These are phyloP conservation scores for Didymella segeticola DNA, from an alignment of 2,329 filamentous ascomycete genomes.

Conservation along the genomic window DNA sequence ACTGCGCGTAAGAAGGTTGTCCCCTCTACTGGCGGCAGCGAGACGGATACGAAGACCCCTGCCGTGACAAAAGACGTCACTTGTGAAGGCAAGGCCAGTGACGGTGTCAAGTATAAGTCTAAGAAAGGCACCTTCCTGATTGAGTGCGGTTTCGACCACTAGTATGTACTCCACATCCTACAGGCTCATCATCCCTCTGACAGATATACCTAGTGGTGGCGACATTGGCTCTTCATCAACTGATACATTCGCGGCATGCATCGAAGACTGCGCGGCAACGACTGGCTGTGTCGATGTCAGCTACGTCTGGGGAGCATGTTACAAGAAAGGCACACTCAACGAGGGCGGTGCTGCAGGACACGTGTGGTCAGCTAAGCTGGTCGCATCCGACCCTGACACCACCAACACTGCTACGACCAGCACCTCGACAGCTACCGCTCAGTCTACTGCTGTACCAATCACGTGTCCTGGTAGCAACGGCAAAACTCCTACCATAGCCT, in stretches of 20 bases:
- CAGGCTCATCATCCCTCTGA: background rate
- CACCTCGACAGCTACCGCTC: background rate
- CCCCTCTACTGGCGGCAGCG: background rate
- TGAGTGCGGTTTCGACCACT: constrained; percentile 13
- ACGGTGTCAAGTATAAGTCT: constrained; percentile 10
- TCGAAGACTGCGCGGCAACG: constrained; percentile 13
- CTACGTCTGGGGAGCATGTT: constrained; percentile 13
- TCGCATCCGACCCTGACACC: constrained; percentile 1
- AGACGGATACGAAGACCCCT: background rate
- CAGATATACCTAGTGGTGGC: background rate
- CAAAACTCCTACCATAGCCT: constrained; percentile 6
- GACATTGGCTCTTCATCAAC: constrained; percentile 9
- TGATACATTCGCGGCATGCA: constrained; percentile 14
- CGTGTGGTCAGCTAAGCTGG: constrained; percentile 12
- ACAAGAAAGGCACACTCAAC: constrained; percentile 13
- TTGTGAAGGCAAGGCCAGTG: constrained; percentile 10
- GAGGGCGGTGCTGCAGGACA: constrained; percentile 7
- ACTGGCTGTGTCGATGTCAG: constrained; percentile 11
- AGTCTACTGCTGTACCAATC: background rate
- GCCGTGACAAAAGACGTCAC: constrained; percentile 3
- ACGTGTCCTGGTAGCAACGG: constrained; percentile 11
- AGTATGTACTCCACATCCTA: background rate
- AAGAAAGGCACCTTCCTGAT: constrained; percentile 13
- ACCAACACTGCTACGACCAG: background rate
- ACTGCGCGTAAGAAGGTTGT: constrained; percentile 15